These are phyloP conservation scores for Mycena galopus DNA, from an alignment of 768 basidiomycete genomes.

Conservation along the genomic window DNA sequence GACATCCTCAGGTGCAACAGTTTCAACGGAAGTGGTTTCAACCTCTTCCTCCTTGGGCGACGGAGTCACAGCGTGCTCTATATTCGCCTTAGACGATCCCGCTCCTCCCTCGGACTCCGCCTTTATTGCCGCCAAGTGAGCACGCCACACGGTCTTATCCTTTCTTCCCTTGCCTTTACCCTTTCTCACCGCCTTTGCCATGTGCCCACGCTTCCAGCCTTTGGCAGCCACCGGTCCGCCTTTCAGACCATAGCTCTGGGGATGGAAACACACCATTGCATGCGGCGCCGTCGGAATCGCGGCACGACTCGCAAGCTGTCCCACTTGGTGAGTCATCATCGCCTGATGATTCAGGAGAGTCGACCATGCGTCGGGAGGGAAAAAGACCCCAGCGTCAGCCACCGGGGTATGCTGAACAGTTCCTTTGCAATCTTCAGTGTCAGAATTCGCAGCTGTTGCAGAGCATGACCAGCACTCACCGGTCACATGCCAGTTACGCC, in stretches of 20 bases:
- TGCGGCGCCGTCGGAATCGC: not conserved
- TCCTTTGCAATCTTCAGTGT: not conserved
- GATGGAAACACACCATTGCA: not conserved
- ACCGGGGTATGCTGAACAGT: not conserved
- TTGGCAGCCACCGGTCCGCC: not conserved
- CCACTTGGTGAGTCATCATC: not conserved
- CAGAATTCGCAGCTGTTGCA: not conserved
- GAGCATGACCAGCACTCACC: constrained; percentile 17
- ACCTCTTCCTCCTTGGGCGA: too few relatives aligned
- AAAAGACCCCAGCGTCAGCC: not conserved
- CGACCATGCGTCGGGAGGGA: not conserved
- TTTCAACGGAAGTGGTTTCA: too few relatives aligned
- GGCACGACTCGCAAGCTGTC: not conserved
- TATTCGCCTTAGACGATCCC: too few relatives aligned
- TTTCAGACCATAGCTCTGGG: not conserved
- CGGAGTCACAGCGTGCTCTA: not conserved
- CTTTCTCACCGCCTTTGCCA: not conserved
- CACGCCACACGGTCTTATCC: not conserved
- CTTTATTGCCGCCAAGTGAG: not conserved
- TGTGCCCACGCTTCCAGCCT: not conserved
- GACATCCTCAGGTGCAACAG: not conserved
- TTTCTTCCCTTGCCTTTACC: not conserved
- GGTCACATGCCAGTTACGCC: not conserved
- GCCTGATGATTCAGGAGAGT: not conserved
- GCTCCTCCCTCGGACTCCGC: not conserved